phyloP scores from a whole-genome alignment of 139 green algal species.

The Trebouxia sp. region DNA sequence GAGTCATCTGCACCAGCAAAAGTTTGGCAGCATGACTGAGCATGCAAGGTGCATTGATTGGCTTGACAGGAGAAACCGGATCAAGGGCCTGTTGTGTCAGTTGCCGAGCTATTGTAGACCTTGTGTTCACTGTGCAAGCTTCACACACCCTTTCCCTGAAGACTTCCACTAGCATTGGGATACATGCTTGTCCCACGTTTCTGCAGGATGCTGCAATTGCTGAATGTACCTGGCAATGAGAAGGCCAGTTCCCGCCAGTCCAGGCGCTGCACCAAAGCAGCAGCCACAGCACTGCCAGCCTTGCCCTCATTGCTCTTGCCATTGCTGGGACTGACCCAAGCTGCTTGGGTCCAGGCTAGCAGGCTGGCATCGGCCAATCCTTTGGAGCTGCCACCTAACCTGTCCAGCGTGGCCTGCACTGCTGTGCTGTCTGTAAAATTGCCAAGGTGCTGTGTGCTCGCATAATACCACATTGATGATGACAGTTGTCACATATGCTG shows the following conservation, averaged over 20 bases:
- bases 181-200: too few species aligned
- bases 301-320: neutral
- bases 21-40: too few species aligned
- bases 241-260: constrained; percentile 9
- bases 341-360: constrained; percentile 2
- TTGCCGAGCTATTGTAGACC: too few species aligned
- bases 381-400: neutral
- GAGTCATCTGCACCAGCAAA: neutral
- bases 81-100: too few species aligned
- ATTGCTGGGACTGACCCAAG: constrained; percentile 6
- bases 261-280: constrained; percentile 6
- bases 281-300: neutral
- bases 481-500: neutral
- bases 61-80: too few species aligned
- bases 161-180: too few species aligned
- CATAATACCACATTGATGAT: neutral
- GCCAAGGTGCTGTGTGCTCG: neutral
- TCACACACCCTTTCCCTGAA: too few species aligned
- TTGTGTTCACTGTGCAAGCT: too few species aligned
- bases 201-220: too few species aligned
- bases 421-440: neutral
- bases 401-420: neutral
- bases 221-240: constrained; percentile 14
- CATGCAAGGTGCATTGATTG: too few species aligned
- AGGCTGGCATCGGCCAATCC: neutral